A percentile compares a stretch with the other conserved stretches of the same genome.
Evolutionary conservation across 2,329 filamentous ascomycete genomes (phyloP).

Genomic region (Beauveria asiatica): DNA sequence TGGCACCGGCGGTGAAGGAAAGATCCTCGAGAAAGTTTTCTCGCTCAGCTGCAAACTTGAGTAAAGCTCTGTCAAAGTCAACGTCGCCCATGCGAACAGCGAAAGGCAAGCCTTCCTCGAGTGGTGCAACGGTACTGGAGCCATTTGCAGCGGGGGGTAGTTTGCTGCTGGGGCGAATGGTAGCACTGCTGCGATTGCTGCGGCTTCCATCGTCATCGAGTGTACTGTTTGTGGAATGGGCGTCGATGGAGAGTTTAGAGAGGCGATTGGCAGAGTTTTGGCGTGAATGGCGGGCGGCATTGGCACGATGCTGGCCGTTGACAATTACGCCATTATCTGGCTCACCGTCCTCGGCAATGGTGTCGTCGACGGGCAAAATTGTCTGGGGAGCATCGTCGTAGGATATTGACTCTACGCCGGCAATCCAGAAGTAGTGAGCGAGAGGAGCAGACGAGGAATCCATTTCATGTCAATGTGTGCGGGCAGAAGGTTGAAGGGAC

Average conservation of each 20-base stretch:
- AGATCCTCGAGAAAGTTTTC: conserved; percentile 91
- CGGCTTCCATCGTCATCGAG: conserved; percentile 53
- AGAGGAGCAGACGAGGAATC: conserved; percentile 55
- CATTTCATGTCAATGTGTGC: conserved; percentile 40
- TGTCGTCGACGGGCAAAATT: conserved; percentile 39
- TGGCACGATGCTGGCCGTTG: conserved; percentile 19
- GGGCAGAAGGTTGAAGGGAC: not conserved
- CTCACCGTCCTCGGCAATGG: conserved; percentile 56
- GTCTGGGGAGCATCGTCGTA: conserved; percentile 46
- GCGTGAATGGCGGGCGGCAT: conserved; percentile 45
- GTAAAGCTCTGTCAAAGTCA: conserved; percentile 86
- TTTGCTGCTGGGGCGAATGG: conserved; percentile 41
- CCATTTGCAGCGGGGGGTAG: conserved; percentile 17
- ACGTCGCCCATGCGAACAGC: conserved; percentile 49
- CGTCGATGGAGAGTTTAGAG: conserved; percentile 44
- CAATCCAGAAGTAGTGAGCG: conserved; percentile 71
- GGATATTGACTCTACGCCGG: conserved; percentile 58
- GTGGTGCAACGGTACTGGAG: conserved; percentile 11
- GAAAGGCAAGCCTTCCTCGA: conserved; percentile 24
- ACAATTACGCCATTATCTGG: conserved; percentile 32
- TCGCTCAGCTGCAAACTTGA: conserved; percentile 92
- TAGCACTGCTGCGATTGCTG: conserved; percentile 59
- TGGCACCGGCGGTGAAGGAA: conserved; percentile 76
- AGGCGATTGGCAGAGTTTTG: conserved; percentile 52
- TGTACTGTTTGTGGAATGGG: conserved; percentile 43